Evolutionary conservation across 257 asterid species (phyloP), one percentile per base, ranked within the genome.

Genomic region (Solanum chilense): DNA sequence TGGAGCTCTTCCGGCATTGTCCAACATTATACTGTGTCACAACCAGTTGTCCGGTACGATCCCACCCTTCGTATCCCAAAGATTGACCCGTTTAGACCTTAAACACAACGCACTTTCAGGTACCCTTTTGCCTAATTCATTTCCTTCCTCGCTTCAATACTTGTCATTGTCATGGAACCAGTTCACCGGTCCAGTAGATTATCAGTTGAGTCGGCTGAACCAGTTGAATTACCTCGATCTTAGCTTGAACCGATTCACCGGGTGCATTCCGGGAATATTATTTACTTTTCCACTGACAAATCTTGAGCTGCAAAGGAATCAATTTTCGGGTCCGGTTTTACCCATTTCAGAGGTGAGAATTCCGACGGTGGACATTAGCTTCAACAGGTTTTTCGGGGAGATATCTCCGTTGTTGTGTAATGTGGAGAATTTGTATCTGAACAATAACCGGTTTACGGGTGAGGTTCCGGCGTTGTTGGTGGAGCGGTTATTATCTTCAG

Each of bases 361-460:
- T 76, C 93, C 93, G 20, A 93, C 96, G 56, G 94, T 97, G 16
- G 99, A 97, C 86, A 95, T 97, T 35, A 97, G 99, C 88, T 95
- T 83, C 87, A 97, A 97, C 92, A 93, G 97, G 23, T 84, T 97
- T 6, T 94, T 90, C 3, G 99, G 99, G 5, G 93, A 91, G 75
- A 91, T 97, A 45, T 95, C 99, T 1, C 98, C 99, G 1, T 66
- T 94, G 85, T 90, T 97, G 31, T 88, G 98, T 10, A 92, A 97
- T 88, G 99, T 95, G 27, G 93, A 94, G 91, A 94, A 89, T 75
- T 90, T 97, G 5, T 97, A 94, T 42, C 91, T 97, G 80, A 96
- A 97, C 49, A 96, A 97, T 82, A 97, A 97, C 96, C 97, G 97
- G 93, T 96, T 97, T 93, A 87, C 88, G 21, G 99, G 99, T n/a